Evolutionary conservation across 2,329 filamentous ascomycete species (phyloP), one percentile per base, ranked within the genome.

Genomic region (Chaetomiaceae sp.): DNA sequence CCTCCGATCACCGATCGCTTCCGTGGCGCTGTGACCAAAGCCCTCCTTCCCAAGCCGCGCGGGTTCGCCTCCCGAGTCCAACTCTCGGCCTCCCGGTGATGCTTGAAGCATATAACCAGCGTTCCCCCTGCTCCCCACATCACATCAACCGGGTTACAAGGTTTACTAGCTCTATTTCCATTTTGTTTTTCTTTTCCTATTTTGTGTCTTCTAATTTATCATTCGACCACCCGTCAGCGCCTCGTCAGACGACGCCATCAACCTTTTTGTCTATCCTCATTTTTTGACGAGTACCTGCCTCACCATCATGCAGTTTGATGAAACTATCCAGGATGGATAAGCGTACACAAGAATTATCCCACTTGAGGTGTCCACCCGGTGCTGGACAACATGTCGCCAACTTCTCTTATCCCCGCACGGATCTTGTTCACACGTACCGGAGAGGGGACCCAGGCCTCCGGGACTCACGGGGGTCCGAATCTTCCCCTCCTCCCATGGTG

Each of bases 401-500:
- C 58, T 69, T 66, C 54, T 69, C 66, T 2, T 69, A 68, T 50
- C 67, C 66, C 33, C 60, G 59, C 20, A 50, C 57, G 2, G 61
- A 64, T 14, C 43, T 56, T 30, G 33, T 43, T 13, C 56, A 56
- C 17, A 44, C 58, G 17, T 58, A 58, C 51, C 62, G 60, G 14
- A 60, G 63, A 56, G 62, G 62, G 34, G 57, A 62, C 14, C 58
- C 51, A 45, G 58, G 61, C 38, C 65, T 60, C 46, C 69, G 70
- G 58, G 70, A 66, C 47, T 79, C 76, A 3, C 58, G 75, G 30
- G 71, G 67, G 27, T 78, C 75, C 1, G 68, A 73, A 38, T 67
- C 63, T 21, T 77, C 75, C 3, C 58, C 72, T 4, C 76, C 76
- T 1, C 71, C 72, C 23, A 68, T 79, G 61, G 69, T 76, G 14